Evolutionary conservation across 371 early-diverging fungal species (phyloP).

Genomic region (Entomophthora muscae): DNA sequence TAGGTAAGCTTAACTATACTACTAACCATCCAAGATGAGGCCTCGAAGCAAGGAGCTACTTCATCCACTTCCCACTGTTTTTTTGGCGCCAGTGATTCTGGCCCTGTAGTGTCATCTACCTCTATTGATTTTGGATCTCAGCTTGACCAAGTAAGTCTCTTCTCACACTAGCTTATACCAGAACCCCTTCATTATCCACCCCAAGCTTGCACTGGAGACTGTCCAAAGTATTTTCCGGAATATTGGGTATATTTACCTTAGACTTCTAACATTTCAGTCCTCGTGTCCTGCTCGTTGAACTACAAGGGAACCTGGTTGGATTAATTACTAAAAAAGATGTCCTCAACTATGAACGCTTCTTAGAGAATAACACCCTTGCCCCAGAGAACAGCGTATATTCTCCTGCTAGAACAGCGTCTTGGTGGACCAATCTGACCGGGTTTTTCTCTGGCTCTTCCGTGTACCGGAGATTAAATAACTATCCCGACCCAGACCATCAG

Average conservation of each 20-base stretch:
- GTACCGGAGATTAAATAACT: not conserved
- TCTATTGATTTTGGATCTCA: conserved; percentile 49
- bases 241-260: too few relatives aligned
- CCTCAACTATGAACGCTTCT: conserved; percentile 23
- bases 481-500: not conserved
- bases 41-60: conserved; percentile 22
- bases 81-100: conserved; percentile 16
- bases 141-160: conserved; percentile 37
- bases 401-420: not conserved
- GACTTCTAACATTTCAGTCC: conserved; percentile 38
- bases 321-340: conserved; percentile 65
- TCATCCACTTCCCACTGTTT: conserved; percentile 31
- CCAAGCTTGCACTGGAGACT: conserved; percentile 64
- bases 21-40: conserved; percentile 19
- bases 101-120: conserved; percentile 20
- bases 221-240: conserved; percentile 83
- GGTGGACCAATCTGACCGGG: not conserved
- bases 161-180: conserved; percentile 9
- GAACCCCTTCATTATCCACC: conserved; percentile 71
- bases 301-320: conserved; percentile 43
- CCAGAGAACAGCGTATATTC: not conserved
- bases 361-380: not conserved
- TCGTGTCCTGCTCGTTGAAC: conserved; percentile 48
- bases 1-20: conserved; percentile 18
- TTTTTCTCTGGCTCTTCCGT: not conserved